phyloP scores from a whole-genome alignment of 768 basidiomycete genomes.

The Lentinus brumalis region DNA sequence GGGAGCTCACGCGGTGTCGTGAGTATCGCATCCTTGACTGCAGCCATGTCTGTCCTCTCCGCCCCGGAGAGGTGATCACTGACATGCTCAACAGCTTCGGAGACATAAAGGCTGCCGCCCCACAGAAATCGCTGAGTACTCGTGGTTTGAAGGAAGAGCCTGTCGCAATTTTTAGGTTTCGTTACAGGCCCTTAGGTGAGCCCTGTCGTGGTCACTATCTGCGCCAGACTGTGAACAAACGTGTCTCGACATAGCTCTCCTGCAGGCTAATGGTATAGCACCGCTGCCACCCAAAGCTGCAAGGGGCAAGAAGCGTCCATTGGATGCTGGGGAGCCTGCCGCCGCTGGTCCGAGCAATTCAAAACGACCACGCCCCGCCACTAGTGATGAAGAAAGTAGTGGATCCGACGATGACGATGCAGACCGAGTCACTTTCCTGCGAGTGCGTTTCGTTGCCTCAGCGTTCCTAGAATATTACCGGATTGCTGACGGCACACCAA shows the following conservation, averaged over 20 bases:
- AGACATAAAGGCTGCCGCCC: background rate
- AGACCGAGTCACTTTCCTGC: background rate
- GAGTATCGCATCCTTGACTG: background rate
- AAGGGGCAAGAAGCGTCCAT: background rate
- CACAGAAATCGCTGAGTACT: background rate
- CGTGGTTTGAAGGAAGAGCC: background rate
- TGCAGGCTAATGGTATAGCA: slow-evolving; percentile 10
- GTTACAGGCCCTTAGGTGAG: slow-evolving; percentile 15
- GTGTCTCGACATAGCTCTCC: background rate
- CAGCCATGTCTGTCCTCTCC: background rate
- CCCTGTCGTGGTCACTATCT: background rate
- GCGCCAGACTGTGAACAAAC: too few relatives aligned
- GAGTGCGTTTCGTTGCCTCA: background rate
- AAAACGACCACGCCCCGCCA: background rate
- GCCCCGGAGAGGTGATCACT: background rate
- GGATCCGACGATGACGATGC: background rate
- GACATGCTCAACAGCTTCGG: background rate
- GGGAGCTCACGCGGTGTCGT: slow-evolving; percentile 15
- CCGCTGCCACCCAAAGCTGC: background rate
- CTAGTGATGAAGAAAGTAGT: too few relatives aligned
- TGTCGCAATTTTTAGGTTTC: slow-evolving; percentile 16
- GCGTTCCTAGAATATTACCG: too few relatives aligned
- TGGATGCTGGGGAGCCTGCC: background rate
- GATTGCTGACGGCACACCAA: too few relatives aligned
- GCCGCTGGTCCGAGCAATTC: background rate